phyloP scores from a whole-genome alignment of 23 red algal species.

The Pyropia yezoensis region DNA sequence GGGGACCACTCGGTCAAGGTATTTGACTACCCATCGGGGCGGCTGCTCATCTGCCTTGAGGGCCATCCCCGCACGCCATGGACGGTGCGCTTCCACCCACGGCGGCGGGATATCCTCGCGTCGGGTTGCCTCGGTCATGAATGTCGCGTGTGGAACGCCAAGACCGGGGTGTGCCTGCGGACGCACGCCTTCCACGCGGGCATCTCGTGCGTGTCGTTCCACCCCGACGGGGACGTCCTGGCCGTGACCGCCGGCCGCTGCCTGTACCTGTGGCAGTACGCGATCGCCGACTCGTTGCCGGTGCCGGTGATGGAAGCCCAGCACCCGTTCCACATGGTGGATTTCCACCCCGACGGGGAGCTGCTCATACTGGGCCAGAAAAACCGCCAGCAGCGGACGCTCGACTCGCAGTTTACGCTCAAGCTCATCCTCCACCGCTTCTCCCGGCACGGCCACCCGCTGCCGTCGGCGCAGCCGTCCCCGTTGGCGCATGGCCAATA shows the following conservation, averaged over 20 bases:
- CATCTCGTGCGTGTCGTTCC: conserved; percentile 68
- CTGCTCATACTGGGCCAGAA: conserved; percentile 72
- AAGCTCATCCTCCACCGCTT: conserved; percentile 64
- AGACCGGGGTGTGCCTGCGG: conserved; percentile 30
- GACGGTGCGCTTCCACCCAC: conserved; percentile 80
- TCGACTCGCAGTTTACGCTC: conserved; percentile 56
- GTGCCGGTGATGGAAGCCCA: conserved; percentile 16
- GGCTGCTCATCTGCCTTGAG: conserved; percentile 50
- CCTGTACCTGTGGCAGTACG: conserved; percentile 66
- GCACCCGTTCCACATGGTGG: conserved; percentile 64
- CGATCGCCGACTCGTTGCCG: conserved; percentile 23
- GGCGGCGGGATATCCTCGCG: conserved; percentile 45
- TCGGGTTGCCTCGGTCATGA: conserved; percentile 76
- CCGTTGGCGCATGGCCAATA: too few relatives aligned
- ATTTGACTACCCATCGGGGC: conserved; percentile 55
- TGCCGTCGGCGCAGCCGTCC: background rate
- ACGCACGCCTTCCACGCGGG: conserved; percentile 30
- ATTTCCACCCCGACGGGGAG: conserved; percentile 75
- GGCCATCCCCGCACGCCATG: conserved; percentile 75
- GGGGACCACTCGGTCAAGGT: conserved; percentile 91
- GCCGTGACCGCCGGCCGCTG: conserved; percentile 58
- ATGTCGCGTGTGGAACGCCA: conserved; percentile 54
- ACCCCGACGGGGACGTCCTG: conserved; percentile 50
- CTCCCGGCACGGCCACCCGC: conserved; percentile 6
- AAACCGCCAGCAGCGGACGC: conserved; percentile 19